These are phyloP conservation scores for Aspergillus bridgeri DNA, from an alignment of 495 filamentous ascomycete genomes.

Conservation along the genomic window DNA sequence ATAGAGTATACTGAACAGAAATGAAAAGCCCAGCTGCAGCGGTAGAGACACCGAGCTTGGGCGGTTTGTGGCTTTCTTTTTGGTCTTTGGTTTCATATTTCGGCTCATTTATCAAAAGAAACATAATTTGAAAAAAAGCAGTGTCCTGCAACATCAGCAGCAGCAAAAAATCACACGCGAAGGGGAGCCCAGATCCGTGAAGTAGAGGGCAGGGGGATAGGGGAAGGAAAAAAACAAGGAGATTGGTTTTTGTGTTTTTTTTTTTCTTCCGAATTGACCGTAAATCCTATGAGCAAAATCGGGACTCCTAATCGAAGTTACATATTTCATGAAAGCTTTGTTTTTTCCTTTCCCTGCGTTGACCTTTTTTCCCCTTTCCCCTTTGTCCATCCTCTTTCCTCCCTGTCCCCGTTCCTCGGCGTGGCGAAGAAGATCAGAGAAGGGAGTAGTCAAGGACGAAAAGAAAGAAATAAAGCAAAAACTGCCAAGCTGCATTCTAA, in stretches of 20 bases:
- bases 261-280: constrained; percentile 32
- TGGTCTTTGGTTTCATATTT: neutral
- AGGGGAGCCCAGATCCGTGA: neutral
- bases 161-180: neutral
- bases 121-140: neutral
- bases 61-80: neutral
- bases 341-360: constrained; percentile 25
- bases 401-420: neutral
- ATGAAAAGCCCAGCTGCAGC: too few relatives aligned
- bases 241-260: neutral
- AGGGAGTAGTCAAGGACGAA: neutral
- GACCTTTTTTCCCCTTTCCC: constrained; percentile 12
- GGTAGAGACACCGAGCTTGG: too few relatives aligned
- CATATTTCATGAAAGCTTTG: constrained; percentile 39
- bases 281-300: constrained; percentile 32
- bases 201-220: neutral
- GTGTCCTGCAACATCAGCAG: neutral
- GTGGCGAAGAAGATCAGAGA: neutral
- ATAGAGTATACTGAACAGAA: neutral
- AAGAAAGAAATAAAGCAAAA: neutral
- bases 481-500: constrained; percentile 38
- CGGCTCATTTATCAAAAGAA: neutral
- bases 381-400: neutral
- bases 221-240: constrained; percentile 20
- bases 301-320: constrained; percentile 39